Percentiles rank a stretch among this genome's conserved stretches.
Conservation (phyloP, 2,329 filamentous ascomycete species). For the Verticillium dahliae region DNA sequence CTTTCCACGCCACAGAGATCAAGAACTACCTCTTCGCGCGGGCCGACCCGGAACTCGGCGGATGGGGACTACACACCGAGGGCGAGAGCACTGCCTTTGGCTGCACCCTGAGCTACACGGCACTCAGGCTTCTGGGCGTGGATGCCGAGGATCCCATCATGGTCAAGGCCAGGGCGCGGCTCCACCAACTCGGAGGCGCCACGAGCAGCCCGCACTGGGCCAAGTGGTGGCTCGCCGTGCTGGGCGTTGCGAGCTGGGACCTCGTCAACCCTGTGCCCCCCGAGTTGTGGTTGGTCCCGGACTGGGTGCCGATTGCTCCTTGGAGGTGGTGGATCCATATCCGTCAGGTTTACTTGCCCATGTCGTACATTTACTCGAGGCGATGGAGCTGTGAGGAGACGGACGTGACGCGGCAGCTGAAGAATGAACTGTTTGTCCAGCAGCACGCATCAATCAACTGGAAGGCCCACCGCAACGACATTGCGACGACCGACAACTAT, state of each 20-base stretch:
- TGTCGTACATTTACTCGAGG: slow-evolving; percentile 86
- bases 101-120: slow-evolving; percentile 80
- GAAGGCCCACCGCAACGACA: slow-evolving; percentile 71
- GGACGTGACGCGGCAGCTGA: slow-evolving; percentile 63
- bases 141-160: slow-evolving; percentile 77
- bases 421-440: slow-evolving; percentile 76
- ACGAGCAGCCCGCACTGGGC: slow-evolving; percentile 84
- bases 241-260: slow-evolving; percentile 83
- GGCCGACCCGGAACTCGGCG: slow-evolving; percentile 81
- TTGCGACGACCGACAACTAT: slow-evolving; percentile 77
- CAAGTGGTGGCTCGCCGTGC: slow-evolving; percentile 89
- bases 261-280: slow-evolving; percentile 91
- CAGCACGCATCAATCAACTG: slow-evolving; percentile 76
- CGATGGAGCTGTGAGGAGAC: slow-evolving; percentile 75
- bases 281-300: slow-evolving; percentile 86
- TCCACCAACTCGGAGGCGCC: slow-evolving; percentile 83
- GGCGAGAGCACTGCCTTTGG: slow-evolving; percentile 89
- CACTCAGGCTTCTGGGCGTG: slow-evolving; percentile 74
- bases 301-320: slow-evolving; percentile 83
- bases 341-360: slow-evolving; percentile 89
- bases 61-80: slow-evolving; percentile 95
- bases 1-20: slow-evolving; percentile 77
- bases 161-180: slow-evolving; percentile 72
- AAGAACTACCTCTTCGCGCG: slow-evolving; percentile 86
- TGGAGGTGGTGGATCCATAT: slow-evolving; percentile 99